phyloP scores from a whole-genome alignment of 2,329 filamentous ascomycete species.

The Cordyceps fumosorosea region DNA sequence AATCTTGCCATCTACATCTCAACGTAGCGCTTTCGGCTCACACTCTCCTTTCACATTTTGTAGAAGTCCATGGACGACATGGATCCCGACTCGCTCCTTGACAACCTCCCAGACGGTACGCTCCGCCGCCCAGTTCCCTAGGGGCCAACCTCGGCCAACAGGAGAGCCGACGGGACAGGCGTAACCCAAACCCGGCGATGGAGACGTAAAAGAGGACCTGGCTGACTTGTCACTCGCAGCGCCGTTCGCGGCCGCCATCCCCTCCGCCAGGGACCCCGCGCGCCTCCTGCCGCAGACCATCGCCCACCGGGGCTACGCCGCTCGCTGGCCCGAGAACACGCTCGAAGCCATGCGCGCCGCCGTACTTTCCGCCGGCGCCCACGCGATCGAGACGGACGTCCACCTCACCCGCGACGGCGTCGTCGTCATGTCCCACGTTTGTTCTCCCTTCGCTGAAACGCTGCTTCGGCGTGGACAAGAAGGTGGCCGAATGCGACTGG shows the following conservation, averaged over 20 bases:
- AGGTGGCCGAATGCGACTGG: constrained; percentile 72
- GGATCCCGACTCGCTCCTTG: neutral
- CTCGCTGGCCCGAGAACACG: constrained; percentile 76
- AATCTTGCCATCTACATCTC: neutral
- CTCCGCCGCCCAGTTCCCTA: neutral
- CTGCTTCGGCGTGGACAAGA: constrained; percentile 70
- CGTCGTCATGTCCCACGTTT: constrained; percentile 77
- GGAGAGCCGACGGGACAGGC: too few species aligned
- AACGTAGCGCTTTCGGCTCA: neutral
- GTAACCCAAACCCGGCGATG: too few species aligned
- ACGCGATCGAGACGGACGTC: constrained; percentile 84
- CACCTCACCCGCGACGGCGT: constrained; percentile 77
- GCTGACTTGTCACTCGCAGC: constrained; percentile 16
- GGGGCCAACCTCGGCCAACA: neutral
- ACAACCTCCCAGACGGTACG: neutral
- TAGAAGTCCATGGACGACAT: neutral
- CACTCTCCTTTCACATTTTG: neutral
- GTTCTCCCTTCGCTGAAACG: constrained; percentile 55
- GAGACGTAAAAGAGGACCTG: neutral
- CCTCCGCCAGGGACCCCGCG: constrained; percentile 21
- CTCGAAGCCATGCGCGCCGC: constrained; percentile 72
- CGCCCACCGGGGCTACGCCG: constrained; percentile 74
- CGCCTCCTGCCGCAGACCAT: constrained; percentile 59
- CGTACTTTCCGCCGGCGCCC: constrained; percentile 58
- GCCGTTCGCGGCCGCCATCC: constrained; percentile 28